These are phyloP conservation scores for Cutaneotrichosporon mucoides DNA, from an alignment of 1,284 basidiomycete species.

Conservation along the genomic window DNA sequence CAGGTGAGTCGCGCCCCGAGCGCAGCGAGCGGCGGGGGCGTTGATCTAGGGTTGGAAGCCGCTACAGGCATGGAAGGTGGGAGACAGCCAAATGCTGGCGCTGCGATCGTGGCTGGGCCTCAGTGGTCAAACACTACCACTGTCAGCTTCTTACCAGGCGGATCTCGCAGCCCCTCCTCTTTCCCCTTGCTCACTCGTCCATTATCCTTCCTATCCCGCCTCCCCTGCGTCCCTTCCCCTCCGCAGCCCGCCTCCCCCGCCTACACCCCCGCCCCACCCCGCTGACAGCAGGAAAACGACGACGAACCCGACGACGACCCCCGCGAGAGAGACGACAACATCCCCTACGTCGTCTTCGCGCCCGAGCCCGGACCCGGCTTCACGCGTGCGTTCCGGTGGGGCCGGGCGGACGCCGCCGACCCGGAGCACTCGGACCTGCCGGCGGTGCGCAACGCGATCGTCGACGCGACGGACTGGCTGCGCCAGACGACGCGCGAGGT, in stretches of 20 bases:
- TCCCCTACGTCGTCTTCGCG: constrained; percentile 27
- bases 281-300: constrained; percentile 1
- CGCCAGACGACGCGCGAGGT: constrained; percentile 35
- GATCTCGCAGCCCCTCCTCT: too few species aligned
- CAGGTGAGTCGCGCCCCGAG: constrained; percentile 12
- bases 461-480: constrained; percentile 28
- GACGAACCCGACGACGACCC: constrained; percentile 5
- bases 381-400: constrained; percentile 36
- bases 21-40: too few species aligned
- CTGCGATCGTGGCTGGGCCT: too few species aligned
- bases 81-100: too few species aligned
- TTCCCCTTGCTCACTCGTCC: too few species aligned
- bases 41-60: too few species aligned
- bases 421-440: constrained; percentile 31
- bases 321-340: constrained; percentile 5
- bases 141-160: too few species aligned
- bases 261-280: background rate
- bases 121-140: too few species aligned
- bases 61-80: too few species aligned
- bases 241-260: too few species aligned
- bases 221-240: too few species aligned
- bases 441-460: constrained; percentile 27
- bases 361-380: constrained; percentile 18
- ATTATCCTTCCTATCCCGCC: too few species aligned
- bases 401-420: constrained; percentile 31